Percentiles rank a stretch among this genome's conserved stretches.
Conservation (phyloP, 345 rosid genomes). For the Pugionium cornutum region DNA sequence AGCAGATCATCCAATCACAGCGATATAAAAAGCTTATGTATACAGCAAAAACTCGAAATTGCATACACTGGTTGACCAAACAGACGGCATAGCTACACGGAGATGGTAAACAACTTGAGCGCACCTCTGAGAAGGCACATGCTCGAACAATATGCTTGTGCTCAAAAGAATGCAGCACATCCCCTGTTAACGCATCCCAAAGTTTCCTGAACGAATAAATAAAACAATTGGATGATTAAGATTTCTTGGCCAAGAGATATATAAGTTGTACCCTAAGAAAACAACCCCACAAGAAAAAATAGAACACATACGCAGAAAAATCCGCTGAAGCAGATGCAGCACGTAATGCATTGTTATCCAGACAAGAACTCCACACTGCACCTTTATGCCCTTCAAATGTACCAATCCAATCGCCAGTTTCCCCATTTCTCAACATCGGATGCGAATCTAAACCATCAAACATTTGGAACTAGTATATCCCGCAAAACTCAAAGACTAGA, state of each 20-base stretch:
- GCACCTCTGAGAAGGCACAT: conserved; percentile 83
- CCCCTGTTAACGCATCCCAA: conserved; percentile 93
- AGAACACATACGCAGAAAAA: conserved; percentile 71
- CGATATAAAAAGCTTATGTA: background rate
- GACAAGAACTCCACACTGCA: conserved; percentile 96
- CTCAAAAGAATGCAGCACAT: conserved; percentile 82
- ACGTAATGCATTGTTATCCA: conserved; percentile 81
- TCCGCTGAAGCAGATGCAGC: conserved; percentile 99
- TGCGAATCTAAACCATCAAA: conserved; percentile 62
- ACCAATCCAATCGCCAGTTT: conserved; percentile 99
- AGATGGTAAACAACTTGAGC: conserved; percentile 1
- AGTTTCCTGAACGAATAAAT: conserved; percentile 54
- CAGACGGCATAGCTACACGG: background rate
- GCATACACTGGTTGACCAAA: background rate
- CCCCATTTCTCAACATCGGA: conserved; percentile 98
- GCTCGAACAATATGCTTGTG: conserved; percentile 94
- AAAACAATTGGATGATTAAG: background rate
- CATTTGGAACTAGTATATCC: too few species aligned
- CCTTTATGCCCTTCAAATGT: conserved; percentile 99
- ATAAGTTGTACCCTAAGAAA: background rate
- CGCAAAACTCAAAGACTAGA: too few species aligned
- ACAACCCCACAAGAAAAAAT: background rate
- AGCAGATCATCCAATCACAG: background rate
- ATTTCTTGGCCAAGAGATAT: background rate
- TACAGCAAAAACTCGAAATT: background rate